Evolutionary conservation across 176 grass and related monocot genomes (phyloP).

Genomic region (Oryza glumipatula): DNA sequence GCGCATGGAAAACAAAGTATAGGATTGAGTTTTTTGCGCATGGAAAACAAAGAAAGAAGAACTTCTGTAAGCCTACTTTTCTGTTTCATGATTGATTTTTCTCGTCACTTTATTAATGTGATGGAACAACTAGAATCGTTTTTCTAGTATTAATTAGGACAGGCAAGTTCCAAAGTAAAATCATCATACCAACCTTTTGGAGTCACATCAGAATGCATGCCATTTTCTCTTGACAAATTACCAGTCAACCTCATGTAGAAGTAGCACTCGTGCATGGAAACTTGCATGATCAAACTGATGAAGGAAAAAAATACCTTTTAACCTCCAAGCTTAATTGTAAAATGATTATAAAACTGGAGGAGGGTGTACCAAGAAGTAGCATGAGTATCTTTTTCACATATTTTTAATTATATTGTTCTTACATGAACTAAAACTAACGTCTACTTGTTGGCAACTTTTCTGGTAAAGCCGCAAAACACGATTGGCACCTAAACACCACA

Average conservation of each 20-base stretch:
- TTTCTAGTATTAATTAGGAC: not conserved
- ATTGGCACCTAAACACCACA: too few relatives aligned
- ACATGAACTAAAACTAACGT: constrained; percentile 39
- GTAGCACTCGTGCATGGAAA: constrained; percentile 1
- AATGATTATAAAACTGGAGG: constrained; percentile 31
- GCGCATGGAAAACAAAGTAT: too few relatives aligned
- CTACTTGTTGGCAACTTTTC: too few relatives aligned
- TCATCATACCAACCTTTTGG: not conserved
- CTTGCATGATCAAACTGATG: not conserved
- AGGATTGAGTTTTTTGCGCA: too few relatives aligned
- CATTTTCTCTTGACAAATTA: not conserved
- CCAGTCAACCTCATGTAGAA: not conserved
- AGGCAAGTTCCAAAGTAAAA: constrained; percentile 12
- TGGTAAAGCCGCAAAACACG: too few relatives aligned
- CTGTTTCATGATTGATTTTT: not conserved
- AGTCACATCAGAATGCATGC: not conserved
- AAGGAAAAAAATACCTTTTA: constrained; percentile 35
- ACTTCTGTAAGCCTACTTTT: not conserved
- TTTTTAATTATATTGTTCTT: not conserved
- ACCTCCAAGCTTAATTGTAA: not conserved
- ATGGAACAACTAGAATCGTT: constrained; percentile 31
- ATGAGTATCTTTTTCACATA: not conserved
- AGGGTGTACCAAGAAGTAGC: constrained; percentile 42
- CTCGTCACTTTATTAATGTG: constrained; percentile 7
- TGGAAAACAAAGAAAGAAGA: too few relatives aligned